phyloP scores from a whole-genome alignment of 78 protist genomes.

The Speleostelium caveatum region DNA sequence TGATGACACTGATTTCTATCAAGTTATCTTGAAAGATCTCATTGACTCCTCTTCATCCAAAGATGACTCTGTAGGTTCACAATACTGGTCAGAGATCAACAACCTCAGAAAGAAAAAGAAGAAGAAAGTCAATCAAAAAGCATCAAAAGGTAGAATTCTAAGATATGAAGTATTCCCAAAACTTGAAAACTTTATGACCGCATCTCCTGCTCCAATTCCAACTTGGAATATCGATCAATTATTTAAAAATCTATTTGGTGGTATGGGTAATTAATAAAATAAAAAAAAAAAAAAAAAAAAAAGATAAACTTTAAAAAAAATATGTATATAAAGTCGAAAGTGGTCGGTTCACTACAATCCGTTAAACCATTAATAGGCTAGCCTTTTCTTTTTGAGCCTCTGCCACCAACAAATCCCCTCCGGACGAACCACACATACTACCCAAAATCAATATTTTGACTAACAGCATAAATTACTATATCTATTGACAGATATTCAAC shows the following conservation, averaged over 20 bases:
- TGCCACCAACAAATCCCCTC: too few relatives aligned
- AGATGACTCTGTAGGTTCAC: conserved; percentile 26
- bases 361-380: too few relatives aligned
- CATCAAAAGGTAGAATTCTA: conserved; percentile 26
- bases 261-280: neutral
- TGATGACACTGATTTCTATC: conserved; percentile 69
- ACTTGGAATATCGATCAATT: conserved; percentile 63
- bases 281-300: neutral
- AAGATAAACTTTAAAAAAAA: neutral
- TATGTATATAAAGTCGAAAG: too few relatives aligned
- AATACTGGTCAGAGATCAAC: conserved; percentile 49
- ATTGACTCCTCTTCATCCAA: neutral
- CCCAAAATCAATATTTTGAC: too few relatives aligned
- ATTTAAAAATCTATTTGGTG: conserved; percentile 49
- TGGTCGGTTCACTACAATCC: too few relatives aligned
- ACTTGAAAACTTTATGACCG: conserved; percentile 73
- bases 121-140: conserved; percentile 33
- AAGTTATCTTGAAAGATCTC: conserved; percentile 24
- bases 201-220: conserved; percentile 20
- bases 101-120: conserved; percentile 50
- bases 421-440: too few relatives aligned
- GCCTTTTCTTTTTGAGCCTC: too few relatives aligned
- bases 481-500: too few relatives aligned
- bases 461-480: too few relatives aligned
- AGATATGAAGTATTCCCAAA: conserved; percentile 47